Base-by-base conservation (phyloP, 2,329 filamentous ascomycete genomes). In the Claviceps humidiphila region DNA sequence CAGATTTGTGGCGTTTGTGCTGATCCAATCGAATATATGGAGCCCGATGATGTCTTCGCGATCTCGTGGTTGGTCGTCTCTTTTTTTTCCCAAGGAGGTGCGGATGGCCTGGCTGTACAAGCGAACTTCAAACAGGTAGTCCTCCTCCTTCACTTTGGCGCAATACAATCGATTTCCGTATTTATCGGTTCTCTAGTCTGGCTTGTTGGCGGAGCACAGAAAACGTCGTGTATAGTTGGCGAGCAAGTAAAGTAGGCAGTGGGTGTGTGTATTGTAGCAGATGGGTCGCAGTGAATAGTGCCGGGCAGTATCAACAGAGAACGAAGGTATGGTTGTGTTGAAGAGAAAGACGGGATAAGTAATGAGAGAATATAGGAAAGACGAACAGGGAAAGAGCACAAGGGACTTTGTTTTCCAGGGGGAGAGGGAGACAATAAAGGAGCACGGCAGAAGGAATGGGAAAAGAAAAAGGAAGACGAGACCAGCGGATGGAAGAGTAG, bases 381-480 rank as follows among this genome's bases (percentile, higher is more conserved):
- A 41, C 22, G 16, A 22, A 46, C 17, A 51, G 40, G 38, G 45
- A 50, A 54, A 51, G 47, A 47, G 22, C 45, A 53, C 43, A 40
- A 51, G 49, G 1, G 14, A 9, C 30, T 34, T 34, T 34, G 30
- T 34, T 44, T 43, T 20, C 24, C 9, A 17, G 16, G 13, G 22
- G 37, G 22, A 6, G 38, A 22, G 17, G 47, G 41, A 16, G 22
- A 20, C 45, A 43, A 45, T 51, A 50, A 34, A 50, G 45, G 49
- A 46, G 51, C 51, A 41, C 41, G 39, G 38, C 43, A 26, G 44
- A 45, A 48, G 52, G 47, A 41, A 52, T 51, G 47, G 24, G 42
- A 47, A 42, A 54, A 53, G 38, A 51, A 48, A n/a, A 47, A 50
- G 16, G 17, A 50, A 52, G 39, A 50, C 47, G 42, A 51, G 45